Base-by-base conservation (phyloP, 345 rosid species). In the Eucalyptus pauciflora region DNA sequence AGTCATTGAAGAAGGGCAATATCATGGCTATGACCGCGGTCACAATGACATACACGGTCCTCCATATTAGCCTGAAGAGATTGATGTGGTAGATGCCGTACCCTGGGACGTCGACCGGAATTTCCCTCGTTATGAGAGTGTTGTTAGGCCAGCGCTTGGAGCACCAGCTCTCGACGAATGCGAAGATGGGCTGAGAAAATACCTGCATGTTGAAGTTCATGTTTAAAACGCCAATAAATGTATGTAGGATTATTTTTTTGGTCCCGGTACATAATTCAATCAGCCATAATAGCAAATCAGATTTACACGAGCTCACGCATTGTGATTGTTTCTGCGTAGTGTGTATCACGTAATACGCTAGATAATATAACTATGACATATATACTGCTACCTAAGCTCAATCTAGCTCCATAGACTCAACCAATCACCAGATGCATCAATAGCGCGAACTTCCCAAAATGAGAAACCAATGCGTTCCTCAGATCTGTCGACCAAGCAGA, bases 1-100 rank as follows among this genome's bases (percentile, higher is more conserved):
- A 94, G 64, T 94, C 95, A 46, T 96, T 97, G 97, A 97, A 97
- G 95, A 97, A 96, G 1, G 99, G 99, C 64, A 97, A 92, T 56
- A 95, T 90, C 99, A 96, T 96, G 58, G 99, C 99, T 12, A 95
- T 2, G 15, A 96, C 48, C 6, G 97, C 92, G 13, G 98, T 94
- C 43, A 94, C 27, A 4, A 96, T 88, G 51, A 97, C 99, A 25
- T 94, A 97, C 14, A 50, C 9, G 6, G 97, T 94, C 90, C 99
- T 94, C 99, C 99, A 97, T 54, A 92, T 93, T 88, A 97, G 16
- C 88, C 97, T 94, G 92, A 95, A 95, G 76, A 89, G 67, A 92
- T 94, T 97, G 90, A 95, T 14, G 27, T 93, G 86, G 88, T 89
- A 93, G 33, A 91, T 87, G 3, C 98, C 97, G 7, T 18, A 89